These are phyloP conservation scores for Lolium perenne DNA, from an alignment of 176 grass and related monocot genomes.

Conservation along the genomic window DNA sequence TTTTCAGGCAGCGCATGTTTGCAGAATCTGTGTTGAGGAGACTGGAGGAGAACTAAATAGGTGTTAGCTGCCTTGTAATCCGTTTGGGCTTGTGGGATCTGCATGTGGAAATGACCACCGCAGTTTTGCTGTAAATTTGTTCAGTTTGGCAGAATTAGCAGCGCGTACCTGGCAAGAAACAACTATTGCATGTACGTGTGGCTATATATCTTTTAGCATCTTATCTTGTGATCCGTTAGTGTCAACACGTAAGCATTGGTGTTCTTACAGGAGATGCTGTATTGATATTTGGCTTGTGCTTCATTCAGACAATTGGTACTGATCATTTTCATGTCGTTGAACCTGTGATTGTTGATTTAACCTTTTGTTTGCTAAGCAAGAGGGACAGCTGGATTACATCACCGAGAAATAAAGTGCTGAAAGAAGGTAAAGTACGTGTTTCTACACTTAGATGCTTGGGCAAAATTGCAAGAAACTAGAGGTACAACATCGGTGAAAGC, in stretches of 20 bases:
- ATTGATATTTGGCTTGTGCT: background rate
- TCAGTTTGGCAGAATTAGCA: slow-evolving; percentile 34
- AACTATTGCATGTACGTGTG: background rate
- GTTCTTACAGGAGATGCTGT: slow-evolving; percentile 9
- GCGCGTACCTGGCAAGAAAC: background rate
- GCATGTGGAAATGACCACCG: slow-evolving; percentile 18
- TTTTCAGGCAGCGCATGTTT: slow-evolving; percentile 97
- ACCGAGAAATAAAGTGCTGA: too few relatives aligned
- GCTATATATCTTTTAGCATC: slow-evolving; percentile 9
- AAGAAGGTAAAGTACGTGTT: too few relatives aligned
- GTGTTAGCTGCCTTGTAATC: slow-evolving; percentile 28
- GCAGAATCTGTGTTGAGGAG: slow-evolving; percentile 80
- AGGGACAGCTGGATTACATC: too few relatives aligned
- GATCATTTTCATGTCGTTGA: background rate
- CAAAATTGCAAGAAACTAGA: too few relatives aligned
- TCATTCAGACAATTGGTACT: background rate
- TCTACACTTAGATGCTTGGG: too few relatives aligned
- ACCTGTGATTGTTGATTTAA: background rate
- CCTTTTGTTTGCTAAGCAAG: too few relatives aligned
- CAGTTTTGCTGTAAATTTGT: slow-evolving; percentile 66
- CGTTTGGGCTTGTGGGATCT: background rate
- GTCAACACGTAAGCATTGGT: slow-evolving; percentile 11
- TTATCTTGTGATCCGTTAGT: slow-evolving; percentile 26
- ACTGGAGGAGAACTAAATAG: slow-evolving; percentile 69
- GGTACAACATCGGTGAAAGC: too few relatives aligned